These are phyloP conservation scores for Pseudopyricularia cyperi DNA, from an alignment of 2,329 filamentous ascomycete species.

Conservation along the genomic window DNA sequence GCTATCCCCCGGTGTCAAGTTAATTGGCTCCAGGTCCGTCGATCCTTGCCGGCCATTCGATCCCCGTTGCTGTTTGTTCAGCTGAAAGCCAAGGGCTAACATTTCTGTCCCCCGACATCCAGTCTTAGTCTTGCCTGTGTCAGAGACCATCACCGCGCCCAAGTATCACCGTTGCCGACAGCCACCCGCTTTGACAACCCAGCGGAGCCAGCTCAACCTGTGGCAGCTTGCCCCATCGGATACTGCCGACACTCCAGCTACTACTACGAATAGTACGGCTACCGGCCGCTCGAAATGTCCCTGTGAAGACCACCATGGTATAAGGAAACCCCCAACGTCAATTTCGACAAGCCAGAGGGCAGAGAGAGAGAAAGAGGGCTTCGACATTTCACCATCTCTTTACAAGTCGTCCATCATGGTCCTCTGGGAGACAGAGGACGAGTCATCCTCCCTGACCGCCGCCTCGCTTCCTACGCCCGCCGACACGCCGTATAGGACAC, in stretches of 20 bases:
- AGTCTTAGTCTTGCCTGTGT: neutral
- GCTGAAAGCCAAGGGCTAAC: neutral
- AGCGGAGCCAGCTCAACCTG: neutral
- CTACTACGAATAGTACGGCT: neutral
- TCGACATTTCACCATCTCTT: neutral
- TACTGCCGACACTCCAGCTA: neutral
- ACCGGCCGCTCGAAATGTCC: neutral
- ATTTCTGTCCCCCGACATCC: too few relatives aligned
- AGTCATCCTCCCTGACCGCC: constrained; percentile 17
- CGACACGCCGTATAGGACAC: constrained; percentile 59
- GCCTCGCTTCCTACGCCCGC: constrained; percentile 51
- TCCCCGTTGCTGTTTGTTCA: neutral
- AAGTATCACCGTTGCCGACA: neutral
- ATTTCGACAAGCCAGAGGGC: neutral
- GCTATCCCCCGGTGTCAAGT: neutral
- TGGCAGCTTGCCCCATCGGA: neutral
- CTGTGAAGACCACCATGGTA: neutral
- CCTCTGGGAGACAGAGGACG: too few relatives aligned
- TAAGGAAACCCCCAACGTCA: neutral
- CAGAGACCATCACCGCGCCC: neutral
- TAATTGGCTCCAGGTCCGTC: neutral
- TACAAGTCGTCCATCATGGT: constrained; percentile 14
- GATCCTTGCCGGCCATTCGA: neutral
- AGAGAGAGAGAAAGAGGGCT: neutral
- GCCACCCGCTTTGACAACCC: neutral